Evolutionary conservation across 176 grass and related monocot species (phyloP), one percentile per base, ranked within the genome.

Genomic region (Tuctoria greenei): DNA sequence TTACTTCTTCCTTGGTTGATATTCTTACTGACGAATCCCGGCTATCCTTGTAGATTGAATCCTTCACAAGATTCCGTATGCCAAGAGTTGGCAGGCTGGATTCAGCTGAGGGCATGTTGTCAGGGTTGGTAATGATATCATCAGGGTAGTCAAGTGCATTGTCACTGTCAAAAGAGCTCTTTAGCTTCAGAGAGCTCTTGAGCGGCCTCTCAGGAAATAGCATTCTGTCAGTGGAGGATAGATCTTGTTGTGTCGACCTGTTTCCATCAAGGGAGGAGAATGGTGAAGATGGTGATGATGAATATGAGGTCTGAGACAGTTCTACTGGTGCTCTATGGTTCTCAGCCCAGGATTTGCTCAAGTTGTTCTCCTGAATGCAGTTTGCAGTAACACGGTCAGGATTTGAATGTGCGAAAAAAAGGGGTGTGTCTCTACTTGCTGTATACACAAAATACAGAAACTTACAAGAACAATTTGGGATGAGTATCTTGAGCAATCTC

Each of bases 181-280:
- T 99, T 43, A 86, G 86, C 78, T 86, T 90, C 4, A 76, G 72
- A 12, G 89, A 88, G 71, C 76, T 79, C 76, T 92, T 99, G 63
- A 86, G 47, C 7, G 92, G 85, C 61, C 85, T 90, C 54, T 95
- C 85, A 51, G 86, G 82, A 80, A 82, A 95, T 36, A 77, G 67
- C 65, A 84, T 95, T 64, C 79, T 85, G 61, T 92, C 89, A 12
- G 77, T 82, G 12, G 89, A 92, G 5, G 82, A 79, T 61, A 87
- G 70, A 80, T 99, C 92, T 51, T 92, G 89, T 67, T 92, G 92
- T 79, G 80, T 78, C 51, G 96, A 92, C 47, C 63, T 91, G 68
- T 90, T 94, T 25, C 91, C 90, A 63, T 99, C 96, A 46, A 95
- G 76, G 67, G 92, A 95, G 58, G 96, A 92, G 61, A 88, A 95